Evolutionary conservation across 306 rosid genomes (phyloP).

Genomic region (Fragaria vesca): DNA sequence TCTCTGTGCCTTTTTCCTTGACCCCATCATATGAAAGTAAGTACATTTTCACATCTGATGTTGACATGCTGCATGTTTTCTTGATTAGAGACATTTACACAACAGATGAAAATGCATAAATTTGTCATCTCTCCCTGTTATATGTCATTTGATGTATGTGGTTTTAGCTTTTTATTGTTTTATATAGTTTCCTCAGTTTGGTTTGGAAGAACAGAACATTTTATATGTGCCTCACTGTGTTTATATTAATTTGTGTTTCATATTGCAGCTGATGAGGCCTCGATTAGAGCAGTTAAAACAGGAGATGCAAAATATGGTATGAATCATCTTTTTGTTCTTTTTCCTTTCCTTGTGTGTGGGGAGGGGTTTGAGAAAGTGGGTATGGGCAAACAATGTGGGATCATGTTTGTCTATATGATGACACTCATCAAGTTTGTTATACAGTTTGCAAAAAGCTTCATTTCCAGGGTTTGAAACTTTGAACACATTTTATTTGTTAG

Average conservation of each 20-base stretch:
- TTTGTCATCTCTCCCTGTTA: not conserved
- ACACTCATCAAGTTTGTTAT: not conserved
- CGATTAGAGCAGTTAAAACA: slow-evolving; percentile 60
- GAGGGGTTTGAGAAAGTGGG: not conserved
- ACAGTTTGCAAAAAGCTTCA: not conserved
- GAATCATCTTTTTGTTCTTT: not conserved
- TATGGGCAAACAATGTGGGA: not conserved
- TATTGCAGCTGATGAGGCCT: slow-evolving; percentile 72
- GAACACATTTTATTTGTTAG: slow-evolving; percentile 16
- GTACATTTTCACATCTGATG: not conserved
- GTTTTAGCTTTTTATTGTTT: not conserved
- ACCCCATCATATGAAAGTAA: not conserved
- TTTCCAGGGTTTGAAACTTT: not conserved
- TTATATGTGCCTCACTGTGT: not conserved
- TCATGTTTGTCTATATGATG: not conserved
- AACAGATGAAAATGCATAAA: not conserved
- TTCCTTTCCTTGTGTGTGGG: not conserved
- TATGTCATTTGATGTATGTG: not conserved
- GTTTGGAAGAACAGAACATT: not conserved
- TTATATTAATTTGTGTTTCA: not conserved
- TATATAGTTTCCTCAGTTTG: not conserved
- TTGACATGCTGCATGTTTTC: not conserved
- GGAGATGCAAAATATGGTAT: slow-evolving; percentile 65
- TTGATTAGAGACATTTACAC: too few species aligned
- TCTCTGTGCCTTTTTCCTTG: not conserved